phyloP scores from a whole-genome alignment of 2,329 filamentous ascomycete genomes.

The Talaromyces sp. region DNA sequence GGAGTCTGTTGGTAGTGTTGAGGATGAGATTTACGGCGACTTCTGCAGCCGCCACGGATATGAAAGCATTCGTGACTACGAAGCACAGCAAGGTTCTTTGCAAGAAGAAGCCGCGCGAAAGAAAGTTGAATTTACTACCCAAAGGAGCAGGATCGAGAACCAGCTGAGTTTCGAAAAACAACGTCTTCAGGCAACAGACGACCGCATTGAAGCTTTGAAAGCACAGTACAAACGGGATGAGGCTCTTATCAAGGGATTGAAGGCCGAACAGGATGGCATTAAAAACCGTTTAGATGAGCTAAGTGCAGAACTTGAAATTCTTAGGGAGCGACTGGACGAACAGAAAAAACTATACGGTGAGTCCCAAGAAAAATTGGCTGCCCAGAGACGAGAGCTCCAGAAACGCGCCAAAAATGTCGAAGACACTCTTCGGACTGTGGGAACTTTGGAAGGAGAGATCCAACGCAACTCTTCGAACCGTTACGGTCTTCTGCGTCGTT shows the following conservation, averaged over 20 bases:
- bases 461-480: constrained; percentile 80
- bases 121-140: constrained; percentile 78
- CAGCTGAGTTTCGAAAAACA: constrained; percentile 62
- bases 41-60: constrained; percentile 90
- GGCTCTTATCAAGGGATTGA: constrained; percentile 63
- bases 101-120: constrained; percentile 87
- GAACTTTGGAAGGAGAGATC: constrained; percentile 73
- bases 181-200: constrained; percentile 63
- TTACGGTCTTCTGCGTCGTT: constrained; percentile 78
- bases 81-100: constrained; percentile 84
- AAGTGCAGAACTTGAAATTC: constrained; percentile 68
- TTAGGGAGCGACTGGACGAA: constrained; percentile 66
- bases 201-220: constrained; percentile 65
- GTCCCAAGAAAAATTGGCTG: constrained; percentile 69
- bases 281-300: constrained; percentile 67
- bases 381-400: constrained; percentile 72
- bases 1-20: constrained; percentile 68
- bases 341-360: constrained; percentile 63
- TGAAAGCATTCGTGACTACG: constrained; percentile 83
- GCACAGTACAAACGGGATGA: constrained; percentile 61
- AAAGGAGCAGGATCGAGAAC: constrained; percentile 60
- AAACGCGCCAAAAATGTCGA: constrained; percentile 83
- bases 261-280: constrained; percentile 67
- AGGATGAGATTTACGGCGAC: constrained; percentile 77
- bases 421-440: constrained; percentile 65